A percentile compares a stretch with the other conserved stretches of the same genome.
Conservation (phyloP, 164 flowering plant species). For the Aristolochia fimbriata region DNA sequence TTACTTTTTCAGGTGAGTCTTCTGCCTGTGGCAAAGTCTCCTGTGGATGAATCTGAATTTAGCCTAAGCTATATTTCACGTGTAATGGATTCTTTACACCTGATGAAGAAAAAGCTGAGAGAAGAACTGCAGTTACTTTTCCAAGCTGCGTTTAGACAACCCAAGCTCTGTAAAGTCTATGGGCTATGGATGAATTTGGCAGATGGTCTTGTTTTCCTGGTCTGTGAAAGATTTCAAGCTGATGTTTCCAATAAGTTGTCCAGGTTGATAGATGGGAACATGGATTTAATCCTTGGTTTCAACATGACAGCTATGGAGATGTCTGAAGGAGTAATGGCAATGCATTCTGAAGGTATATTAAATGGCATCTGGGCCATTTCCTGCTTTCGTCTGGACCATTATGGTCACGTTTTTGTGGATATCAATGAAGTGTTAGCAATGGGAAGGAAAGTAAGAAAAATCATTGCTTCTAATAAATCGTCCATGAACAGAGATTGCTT, state of each 20-base stretch:
- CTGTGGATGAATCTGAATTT: conserved; percentile 20
- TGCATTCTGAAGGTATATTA: conserved; percentile 48
- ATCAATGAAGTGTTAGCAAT: conserved; percentile 27
- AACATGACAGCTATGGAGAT: conserved; percentile 45
- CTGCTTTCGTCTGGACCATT: conserved; percentile 44
- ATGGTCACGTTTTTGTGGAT: conserved; percentile 41
- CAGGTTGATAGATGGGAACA: conserved; percentile 8
- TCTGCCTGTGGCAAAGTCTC: conserved; percentile 22
- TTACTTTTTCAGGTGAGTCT: conserved; percentile 30
- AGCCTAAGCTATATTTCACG: conserved; percentile 30
- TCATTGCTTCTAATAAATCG: conserved; percentile 11
- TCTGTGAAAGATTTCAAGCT: conserved; percentile 29
- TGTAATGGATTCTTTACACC: conserved; percentile 38
- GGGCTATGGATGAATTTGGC: conserved; percentile 68
- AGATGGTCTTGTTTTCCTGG: conserved; percentile 45
- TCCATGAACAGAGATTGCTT: conserved; percentile 17
- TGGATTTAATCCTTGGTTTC: conserved; percentile 21
- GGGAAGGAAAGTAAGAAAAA: conserved; percentile 32
- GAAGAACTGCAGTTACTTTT: conserved; percentile 35
- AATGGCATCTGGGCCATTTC: conserved; percentile 43
- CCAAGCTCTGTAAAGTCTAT: conserved; percentile 28
- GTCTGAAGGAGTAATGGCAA: conserved; percentile 46
- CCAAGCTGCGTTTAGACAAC: conserved; percentile 17
- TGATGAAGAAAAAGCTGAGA: conserved; percentile 33
- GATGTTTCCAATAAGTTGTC: conserved; percentile 14